Evolutionary conservation across 2,329 filamentous ascomycete genomes (phyloP).

Genomic region (Diaporthe nobilis): DNA sequence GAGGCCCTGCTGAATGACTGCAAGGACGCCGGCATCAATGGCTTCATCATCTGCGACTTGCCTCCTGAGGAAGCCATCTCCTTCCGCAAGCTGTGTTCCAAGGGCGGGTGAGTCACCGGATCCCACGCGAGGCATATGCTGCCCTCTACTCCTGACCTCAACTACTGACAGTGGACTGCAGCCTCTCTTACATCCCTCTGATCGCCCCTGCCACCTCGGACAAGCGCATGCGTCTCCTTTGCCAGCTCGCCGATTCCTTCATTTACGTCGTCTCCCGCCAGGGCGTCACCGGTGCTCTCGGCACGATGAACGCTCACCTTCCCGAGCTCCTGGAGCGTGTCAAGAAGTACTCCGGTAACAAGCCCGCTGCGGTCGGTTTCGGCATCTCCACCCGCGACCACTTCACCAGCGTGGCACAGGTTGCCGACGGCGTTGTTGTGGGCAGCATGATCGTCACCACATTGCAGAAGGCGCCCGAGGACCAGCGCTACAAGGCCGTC

Average conservation of each 20-base stretch:
- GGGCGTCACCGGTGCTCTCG: slow-evolving; percentile 94
- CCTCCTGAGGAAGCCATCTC: slow-evolving; percentile 95
- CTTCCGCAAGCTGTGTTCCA: slow-evolving; percentile 88
- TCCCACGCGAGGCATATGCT: not conserved
- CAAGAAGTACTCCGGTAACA: slow-evolving; percentile 91
- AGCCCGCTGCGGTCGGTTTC: slow-evolving; percentile 93
- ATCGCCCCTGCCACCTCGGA: slow-evolving; percentile 96
- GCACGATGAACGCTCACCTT: slow-evolving; percentile 84
- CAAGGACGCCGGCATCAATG: slow-evolving; percentile 87
- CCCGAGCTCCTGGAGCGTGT: slow-evolving; percentile 87
- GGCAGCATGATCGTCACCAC: slow-evolving; percentile 94
- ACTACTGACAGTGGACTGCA: slow-evolving; percentile 50
- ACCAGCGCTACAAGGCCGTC: slow-evolving; percentile 78
- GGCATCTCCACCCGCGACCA: slow-evolving; percentile 97
- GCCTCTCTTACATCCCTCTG: slow-evolving; percentile 94
- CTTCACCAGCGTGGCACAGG: slow-evolving; percentile 85
- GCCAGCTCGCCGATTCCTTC: slow-evolving; percentile 97
- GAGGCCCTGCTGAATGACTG: slow-evolving; percentile 89
- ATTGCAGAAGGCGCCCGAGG: slow-evolving; percentile 76
- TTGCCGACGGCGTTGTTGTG: slow-evolving; percentile 95
- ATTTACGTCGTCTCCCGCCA: slow-evolving; percentile 98
- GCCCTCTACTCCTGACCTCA: not conserved
- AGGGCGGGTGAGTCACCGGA: slow-evolving; percentile 72
- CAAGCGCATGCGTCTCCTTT: slow-evolving; percentile 93
- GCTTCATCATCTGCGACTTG: slow-evolving; percentile 96